Percentiles rank a stretch among this genome's conserved stretches.
Evolutionary conservation across 1,139 yeast genomes (phyloP).

Genomic region (Sugiyamaella japonica): DNA sequence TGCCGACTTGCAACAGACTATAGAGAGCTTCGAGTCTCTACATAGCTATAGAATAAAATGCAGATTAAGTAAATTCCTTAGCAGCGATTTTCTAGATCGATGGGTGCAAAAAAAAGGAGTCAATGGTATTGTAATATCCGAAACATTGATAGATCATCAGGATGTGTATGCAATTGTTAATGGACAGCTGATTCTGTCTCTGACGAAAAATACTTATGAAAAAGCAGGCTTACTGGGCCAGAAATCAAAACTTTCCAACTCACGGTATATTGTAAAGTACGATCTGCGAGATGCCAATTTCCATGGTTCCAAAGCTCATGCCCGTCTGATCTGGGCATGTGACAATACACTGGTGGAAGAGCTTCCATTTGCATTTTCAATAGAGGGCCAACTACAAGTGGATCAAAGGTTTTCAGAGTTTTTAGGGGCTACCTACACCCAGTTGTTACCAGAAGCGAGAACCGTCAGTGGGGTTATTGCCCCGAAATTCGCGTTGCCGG

Average conservation of each 20-base stretch:
- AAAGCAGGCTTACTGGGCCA: slow-evolving; percentile 40
- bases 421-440: background rate
- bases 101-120: slow-evolving; percentile 7
- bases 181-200: slow-evolving; percentile 37
- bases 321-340: slow-evolving; percentile 45
- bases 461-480: slow-evolving; percentile 13
- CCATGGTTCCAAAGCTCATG: slow-evolving; percentile 28
- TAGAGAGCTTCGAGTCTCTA: background rate
- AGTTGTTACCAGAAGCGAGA: background rate
- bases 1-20: background rate
- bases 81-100: slow-evolving; percentile 7
- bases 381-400: background rate
- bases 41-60: slow-evolving; percentile 10
- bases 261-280: slow-evolving; percentile 18
- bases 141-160: slow-evolving; percentile 37
- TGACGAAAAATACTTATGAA: slow-evolving; percentile 38
- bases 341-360: slow-evolving; percentile 34
- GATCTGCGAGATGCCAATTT: slow-evolving; percentile 13
- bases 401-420: background rate
- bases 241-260: slow-evolving; percentile 23
- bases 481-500: slow-evolving; percentile 24
- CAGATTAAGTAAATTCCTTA: slow-evolving; percentile 10
- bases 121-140: slow-evolving; percentile 25
- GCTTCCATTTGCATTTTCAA: slow-evolving; percentile 15
- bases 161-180: slow-evolving; percentile 38